A percentile compares a stretch with the other conserved stretches of the same genome.
Evolutionary conservation across 2,329 filamentous ascomycete genomes (phyloP).

Genomic region (Botrytis paeoniae): DNA sequence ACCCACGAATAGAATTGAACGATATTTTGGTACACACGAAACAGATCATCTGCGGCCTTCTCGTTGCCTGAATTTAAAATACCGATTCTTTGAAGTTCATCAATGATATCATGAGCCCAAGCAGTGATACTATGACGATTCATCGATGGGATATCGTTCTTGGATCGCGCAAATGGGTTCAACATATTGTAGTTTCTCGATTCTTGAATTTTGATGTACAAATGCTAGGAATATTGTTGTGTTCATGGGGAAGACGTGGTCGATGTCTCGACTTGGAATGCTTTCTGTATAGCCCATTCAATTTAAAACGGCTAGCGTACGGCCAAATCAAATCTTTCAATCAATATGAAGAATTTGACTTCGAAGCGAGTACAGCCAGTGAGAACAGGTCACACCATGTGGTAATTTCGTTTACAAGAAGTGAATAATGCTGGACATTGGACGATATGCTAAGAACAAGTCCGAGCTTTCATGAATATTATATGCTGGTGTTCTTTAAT

Average conservation of each 20-base stretch:
- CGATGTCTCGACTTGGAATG: neutral
- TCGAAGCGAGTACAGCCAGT: neutral
- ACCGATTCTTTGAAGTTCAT: neutral
- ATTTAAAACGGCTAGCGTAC: neutral
- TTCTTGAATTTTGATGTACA: neutral
- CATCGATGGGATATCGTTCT: neutral
- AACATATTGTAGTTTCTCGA: neutral
- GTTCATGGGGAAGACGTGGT: neutral
- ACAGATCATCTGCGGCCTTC: neutral
- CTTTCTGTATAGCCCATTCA: no score
- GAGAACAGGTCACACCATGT: neutral
- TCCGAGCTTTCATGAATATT: neutral
- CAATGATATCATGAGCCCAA: slow-evolving; percentile 2
- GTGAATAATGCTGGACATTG: neutral
- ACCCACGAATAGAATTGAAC: neutral
- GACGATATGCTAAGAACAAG: neutral
- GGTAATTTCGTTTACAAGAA: neutral
- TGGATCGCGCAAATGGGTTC: neutral
- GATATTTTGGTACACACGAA: neutral
- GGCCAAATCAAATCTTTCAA: neutral
- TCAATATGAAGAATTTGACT: neutral
- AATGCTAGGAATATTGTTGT: neutral
- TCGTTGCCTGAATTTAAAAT: neutral
- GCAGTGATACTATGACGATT: neutral
- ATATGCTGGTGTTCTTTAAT: neutral